phyloP scores from a whole-genome alignment of 2,329 filamentous ascomycete genomes.

The Byssothecium circinans region DNA sequence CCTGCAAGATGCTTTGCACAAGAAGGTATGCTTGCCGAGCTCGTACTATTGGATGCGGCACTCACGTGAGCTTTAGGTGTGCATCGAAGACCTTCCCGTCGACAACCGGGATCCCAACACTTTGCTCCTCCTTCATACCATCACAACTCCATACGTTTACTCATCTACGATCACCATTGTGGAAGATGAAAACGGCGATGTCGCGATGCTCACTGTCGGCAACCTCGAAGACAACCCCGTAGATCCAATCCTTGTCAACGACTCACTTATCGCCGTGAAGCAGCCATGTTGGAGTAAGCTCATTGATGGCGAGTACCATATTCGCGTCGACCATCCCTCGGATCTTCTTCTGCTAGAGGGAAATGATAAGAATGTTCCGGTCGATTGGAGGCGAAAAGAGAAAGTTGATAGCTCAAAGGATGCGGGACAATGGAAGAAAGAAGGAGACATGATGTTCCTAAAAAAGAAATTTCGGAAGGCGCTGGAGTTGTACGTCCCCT shows the following conservation, averaged over 20 bases:
- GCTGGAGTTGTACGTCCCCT: constrained; percentile 16
- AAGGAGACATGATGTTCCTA: constrained; percentile 29
- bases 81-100: constrained; percentile 15
- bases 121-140: constrained; percentile 16
- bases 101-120: constrained; percentile 8
- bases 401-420: background rate
- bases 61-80: constrained; percentile 4
- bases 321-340: constrained; percentile 28
- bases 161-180: constrained; percentile 22
- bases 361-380: constrained; percentile 10
- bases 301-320: constrained; percentile 17
- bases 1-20: constrained; percentile 3
- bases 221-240: constrained; percentile 27
- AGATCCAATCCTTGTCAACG: constrained; percentile 20
- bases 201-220: constrained; percentile 21
- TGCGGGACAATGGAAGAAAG: constrained; percentile 22
- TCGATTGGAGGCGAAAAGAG: constrained; percentile 9
- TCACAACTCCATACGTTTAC: constrained; percentile 25
- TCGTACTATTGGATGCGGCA: background rate
- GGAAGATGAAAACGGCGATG: constrained; percentile 22
- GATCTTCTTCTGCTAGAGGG: constrained; percentile 18
- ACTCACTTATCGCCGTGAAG: constrained; percentile 18
- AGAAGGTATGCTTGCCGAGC: constrained; percentile 1
- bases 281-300: constrained; percentile 24
- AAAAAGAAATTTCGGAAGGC: constrained; percentile 27